These are phyloP conservation scores for Ogataea saltuana DNA, from an alignment of 805 yeast species.

Conservation along the genomic window DNA sequence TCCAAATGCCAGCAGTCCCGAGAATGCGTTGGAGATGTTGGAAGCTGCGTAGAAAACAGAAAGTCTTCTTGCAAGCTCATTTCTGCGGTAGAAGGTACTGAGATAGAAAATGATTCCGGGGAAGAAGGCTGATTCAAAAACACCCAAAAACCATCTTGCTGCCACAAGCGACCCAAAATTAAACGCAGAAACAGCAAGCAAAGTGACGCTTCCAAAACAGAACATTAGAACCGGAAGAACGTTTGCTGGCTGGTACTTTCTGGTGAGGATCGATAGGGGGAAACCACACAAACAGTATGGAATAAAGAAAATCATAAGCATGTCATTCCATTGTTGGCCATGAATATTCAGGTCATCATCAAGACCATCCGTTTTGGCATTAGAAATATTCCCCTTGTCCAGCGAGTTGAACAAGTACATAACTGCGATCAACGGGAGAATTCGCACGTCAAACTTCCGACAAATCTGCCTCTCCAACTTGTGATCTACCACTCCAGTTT, in stretches of 20 bases:
- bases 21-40: constrained; percentile 36
- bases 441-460: constrained; percentile 44
- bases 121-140: constrained; percentile 39
- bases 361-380: constrained; percentile 50
- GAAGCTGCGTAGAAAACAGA: constrained; percentile 39
- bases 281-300: constrained; percentile 48
- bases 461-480: constrained; percentile 33
- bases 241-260: constrained; percentile 43
- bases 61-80: constrained; percentile 39
- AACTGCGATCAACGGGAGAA: constrained; percentile 45
- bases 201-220: constrained; percentile 44
- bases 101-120: constrained; percentile 41
- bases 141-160: constrained; percentile 41
- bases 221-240: constrained; percentile 47
- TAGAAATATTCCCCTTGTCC: constrained; percentile 50
- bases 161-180: constrained; percentile 38
- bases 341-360: constrained; percentile 42
- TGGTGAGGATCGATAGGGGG: constrained; percentile 42
- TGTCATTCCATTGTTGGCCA: constrained; percentile 45
- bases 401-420: constrained; percentile 50
- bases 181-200: constrained; percentile 40
- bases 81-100: constrained; percentile 39
- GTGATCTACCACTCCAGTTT: background rate
- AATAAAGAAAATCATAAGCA: constrained; percentile 46
- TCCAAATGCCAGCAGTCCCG: constrained; percentile 38